These are phyloP conservation scores for Helicostylum pulchrum DNA, from an alignment of 192 early-diverging fungal genomes.

Conservation along the genomic window DNA sequence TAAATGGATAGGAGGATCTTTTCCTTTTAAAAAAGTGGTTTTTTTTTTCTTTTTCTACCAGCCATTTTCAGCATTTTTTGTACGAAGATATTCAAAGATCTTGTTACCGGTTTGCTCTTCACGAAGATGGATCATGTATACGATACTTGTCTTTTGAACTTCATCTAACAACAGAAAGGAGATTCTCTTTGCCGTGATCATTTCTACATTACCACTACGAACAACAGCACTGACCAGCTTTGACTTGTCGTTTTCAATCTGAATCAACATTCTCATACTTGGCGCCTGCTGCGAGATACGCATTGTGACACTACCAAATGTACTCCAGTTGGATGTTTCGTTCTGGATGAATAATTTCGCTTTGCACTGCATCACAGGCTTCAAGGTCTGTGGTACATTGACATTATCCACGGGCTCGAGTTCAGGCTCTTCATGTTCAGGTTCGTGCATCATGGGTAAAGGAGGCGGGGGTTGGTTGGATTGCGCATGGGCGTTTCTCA, in stretches of 20 bases:
- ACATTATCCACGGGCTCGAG: not conserved
- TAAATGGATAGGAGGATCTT: not conserved
- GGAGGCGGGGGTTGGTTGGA: not conserved
- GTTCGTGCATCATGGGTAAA: not conserved
- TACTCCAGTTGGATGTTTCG: slow-evolving; percentile 52
- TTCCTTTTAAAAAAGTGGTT: not conserved
- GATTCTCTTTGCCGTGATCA: slow-evolving; percentile 42
- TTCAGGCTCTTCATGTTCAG: not conserved
- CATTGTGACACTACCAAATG: slow-evolving; percentile 38
- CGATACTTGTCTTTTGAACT: slow-evolving; percentile 41
- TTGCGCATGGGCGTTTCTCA: slow-evolving; percentile 36
- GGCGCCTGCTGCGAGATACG: slow-evolving; percentile 51
- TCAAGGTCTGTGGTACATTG: slow-evolving; percentile 30
- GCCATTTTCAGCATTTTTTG: slow-evolving; percentile 20
- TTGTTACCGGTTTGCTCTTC: slow-evolving; percentile 48
- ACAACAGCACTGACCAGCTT: slow-evolving; percentile 50
- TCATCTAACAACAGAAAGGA: slow-evolving; percentile 46
- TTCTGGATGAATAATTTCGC: slow-evolving; percentile 50
- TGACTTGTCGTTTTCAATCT: slow-evolving; percentile 42
- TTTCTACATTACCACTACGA: slow-evolving; percentile 45
- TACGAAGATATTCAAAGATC: slow-evolving; percentile 45
- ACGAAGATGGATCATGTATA: slow-evolving; percentile 57
- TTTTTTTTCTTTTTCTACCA: slow-evolving; percentile 11
- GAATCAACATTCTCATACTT: slow-evolving; percentile 45
- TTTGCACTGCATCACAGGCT: slow-evolving; percentile 40